Conservation (phyloP, 2,329 filamentous ascomycete genomes). For the Aspergillus sp. region DNA sequence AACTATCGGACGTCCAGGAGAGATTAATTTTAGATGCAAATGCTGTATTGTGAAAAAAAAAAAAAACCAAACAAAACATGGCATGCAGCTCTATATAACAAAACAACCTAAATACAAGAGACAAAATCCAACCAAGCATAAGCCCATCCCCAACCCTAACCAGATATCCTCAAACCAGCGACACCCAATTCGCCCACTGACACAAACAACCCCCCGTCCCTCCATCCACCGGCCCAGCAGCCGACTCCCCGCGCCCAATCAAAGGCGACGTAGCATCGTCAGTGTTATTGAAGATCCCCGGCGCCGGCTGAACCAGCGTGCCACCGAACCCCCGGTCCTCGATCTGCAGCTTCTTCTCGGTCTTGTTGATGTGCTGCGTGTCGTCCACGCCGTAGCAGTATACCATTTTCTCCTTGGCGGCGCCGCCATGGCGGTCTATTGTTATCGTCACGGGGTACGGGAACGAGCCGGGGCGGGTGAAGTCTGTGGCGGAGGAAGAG, state of each 20-base stretch:
- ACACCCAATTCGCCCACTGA: conserved; percentile 47
- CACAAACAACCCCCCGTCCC: conserved; percentile 53
- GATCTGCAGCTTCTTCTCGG: conserved; percentile 39
- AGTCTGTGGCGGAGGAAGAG: conserved; percentile 33
- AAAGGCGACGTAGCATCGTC: background rate
- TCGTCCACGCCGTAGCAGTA: conserved; percentile 52
- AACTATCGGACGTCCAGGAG: no score
- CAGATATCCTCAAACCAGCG: background rate
- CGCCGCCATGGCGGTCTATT: conserved; percentile 52
- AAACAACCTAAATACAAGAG: no score
- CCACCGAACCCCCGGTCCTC: conserved; percentile 46
- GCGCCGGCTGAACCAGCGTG: conserved; percentile 41
- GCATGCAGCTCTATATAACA: no score
- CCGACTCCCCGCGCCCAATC: conserved; percentile 11
- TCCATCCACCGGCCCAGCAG: conserved; percentile 46
- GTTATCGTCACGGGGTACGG: conserved; percentile 53
- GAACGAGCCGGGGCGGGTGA: conserved; percentile 47
- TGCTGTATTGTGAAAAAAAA: no score
- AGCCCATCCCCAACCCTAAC: no score
- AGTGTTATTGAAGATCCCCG: conserved; percentile 32
- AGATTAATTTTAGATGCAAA: no score
- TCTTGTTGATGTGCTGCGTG: conserved; percentile 37
- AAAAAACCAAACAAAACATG: no score
- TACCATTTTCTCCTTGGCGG: conserved; percentile 44
- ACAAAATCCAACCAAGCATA: no score